Evolutionary conservation across 1,284 basidiomycete species (phyloP), one percentile per base, ranked within the genome.

Genomic region (Rhodotorula sp.): DNA sequence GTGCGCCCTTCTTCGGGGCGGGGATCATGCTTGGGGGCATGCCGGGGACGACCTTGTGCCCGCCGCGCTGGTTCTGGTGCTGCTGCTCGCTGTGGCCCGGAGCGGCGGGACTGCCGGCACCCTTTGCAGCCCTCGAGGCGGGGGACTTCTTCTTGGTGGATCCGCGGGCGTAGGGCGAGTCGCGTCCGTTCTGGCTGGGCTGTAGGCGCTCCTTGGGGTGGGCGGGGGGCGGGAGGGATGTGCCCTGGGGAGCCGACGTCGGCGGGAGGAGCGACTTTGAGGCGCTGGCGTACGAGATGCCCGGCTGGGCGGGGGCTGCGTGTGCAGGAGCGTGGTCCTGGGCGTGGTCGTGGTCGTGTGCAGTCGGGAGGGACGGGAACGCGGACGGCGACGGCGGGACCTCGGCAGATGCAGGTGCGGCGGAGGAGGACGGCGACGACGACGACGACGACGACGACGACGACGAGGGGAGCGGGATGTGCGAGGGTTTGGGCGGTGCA

Each of bases 131-230:
- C 27, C 13, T 17, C n/a, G 50, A 51, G 7, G 48, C 34, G 58
- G 65, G 36, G 2, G n/a, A 12, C n/a, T n/a, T 29, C 13, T n/a
- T 13, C 50, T n/a, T 13, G 13, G 21, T 13, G n/a, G 50, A 4
- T 10, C n/a, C n/a, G 50, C 70, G 61, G 19, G 70, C 70, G 55
- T 71, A 71, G 32, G 70, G 70, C 44, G 65, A 67, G 46, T 71
- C 61, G 32, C 53, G 32, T 25, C 61, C 66, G 61, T 61, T 60
- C 36, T 56, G 39, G 8, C 50, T 50, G 12, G 64, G 57, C 53
- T 67, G 65, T 25, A 48, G 10, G n/a, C 64, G 61, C 34, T 63
- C 53, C 37, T n/a, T 17, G 39, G 37, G 62, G 37, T 50, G 54
- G 15, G 36, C n/a, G 15, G 71, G n/a, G 29, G 64, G 39, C 10